Evolutionary conservation across 2,329 filamentous ascomycete species (phyloP).

Genomic region (Xylogone sp.): DNA sequence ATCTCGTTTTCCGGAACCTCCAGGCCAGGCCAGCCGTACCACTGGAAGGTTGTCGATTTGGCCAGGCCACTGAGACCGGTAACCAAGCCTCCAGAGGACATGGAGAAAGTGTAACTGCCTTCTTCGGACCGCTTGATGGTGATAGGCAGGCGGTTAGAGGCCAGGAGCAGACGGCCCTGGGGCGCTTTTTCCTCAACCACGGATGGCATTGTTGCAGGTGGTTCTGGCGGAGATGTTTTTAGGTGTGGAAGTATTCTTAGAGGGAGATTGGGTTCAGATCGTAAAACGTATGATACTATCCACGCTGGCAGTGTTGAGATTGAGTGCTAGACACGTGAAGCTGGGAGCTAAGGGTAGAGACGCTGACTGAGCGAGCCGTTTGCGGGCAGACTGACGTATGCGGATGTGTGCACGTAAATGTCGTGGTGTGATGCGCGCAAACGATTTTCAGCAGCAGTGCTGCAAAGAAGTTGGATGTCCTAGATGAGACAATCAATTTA

Average conservation of each 20-base stretch:
- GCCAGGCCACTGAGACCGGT: slow-evolving; percentile 87
- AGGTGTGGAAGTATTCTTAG: background rate
- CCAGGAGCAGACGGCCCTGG: slow-evolving; percentile 62
- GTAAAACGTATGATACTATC: too few relatives aligned
- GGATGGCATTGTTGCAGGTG: slow-evolving; percentile 16
- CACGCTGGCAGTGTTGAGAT: background rate
- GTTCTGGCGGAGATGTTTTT: background rate
- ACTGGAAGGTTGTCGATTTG: slow-evolving; percentile 92
- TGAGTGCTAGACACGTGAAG: background rate
- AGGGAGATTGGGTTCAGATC: too few relatives aligned
- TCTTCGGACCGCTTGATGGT: slow-evolving; percentile 93
- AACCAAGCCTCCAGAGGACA: slow-evolving; percentile 95
- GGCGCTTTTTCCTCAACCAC: slow-evolving; percentile 13
- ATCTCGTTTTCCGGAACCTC: slow-evolving; percentile 86
- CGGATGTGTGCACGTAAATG: background rate
- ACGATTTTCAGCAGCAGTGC: background rate
- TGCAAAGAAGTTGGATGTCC: background rate
- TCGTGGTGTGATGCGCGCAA: background rate
- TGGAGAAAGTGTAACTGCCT: slow-evolving; percentile 88
- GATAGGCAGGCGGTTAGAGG: slow-evolving; percentile 93
- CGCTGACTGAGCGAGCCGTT: background rate
- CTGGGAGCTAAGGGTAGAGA: background rate
- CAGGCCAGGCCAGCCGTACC: slow-evolving; percentile 97
- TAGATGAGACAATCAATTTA: background rate
- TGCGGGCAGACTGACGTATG: background rate